Conservation (phyloP, 371 early-diverging fungal genomes). For the Mucor indicus region DNA sequence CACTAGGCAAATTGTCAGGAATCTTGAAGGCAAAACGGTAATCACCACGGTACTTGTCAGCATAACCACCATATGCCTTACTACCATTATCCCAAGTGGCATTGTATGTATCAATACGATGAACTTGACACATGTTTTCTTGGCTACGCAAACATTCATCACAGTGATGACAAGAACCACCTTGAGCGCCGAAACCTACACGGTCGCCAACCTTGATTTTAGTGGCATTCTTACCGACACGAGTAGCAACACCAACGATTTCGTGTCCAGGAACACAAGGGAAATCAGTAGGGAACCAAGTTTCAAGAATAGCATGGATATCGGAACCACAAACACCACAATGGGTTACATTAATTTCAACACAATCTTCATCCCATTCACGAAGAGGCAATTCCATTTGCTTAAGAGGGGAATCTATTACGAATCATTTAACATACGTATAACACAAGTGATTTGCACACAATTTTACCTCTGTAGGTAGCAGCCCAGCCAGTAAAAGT, state of each 20-base stretch:
- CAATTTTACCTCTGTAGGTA: background rate
- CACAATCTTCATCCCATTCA: conserved; percentile 38
- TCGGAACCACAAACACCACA: conserved; percentile 53
- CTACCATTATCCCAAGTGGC: conserved; percentile 49
- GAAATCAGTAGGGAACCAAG: conserved; percentile 54
- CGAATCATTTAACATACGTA: no score
- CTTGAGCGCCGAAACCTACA: conserved; percentile 68
- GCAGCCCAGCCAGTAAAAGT: conserved; percentile 1
- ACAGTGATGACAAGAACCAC: conserved; percentile 36
- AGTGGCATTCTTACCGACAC: conserved; percentile 43
- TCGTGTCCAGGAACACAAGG: conserved; percentile 63
- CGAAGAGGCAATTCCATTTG: conserved; percentile 25
- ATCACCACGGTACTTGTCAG: conserved; percentile 52
- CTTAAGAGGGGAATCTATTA: conserved; percentile 9
- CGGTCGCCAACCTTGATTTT: conserved; percentile 56
- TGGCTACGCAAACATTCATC: conserved; percentile 16
- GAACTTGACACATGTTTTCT: conserved; percentile 24
- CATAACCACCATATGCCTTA: conserved; percentile 65
- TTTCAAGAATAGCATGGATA: conserved; percentile 57
- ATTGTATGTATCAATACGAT: conserved; percentile 23
- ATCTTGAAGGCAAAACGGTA: conserved; percentile 51
- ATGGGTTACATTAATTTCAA: conserved; percentile 49
- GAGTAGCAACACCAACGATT: conserved; percentile 44
- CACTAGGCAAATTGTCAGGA: conserved; percentile 46
- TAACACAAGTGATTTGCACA: background rate